A percentile compares a stretch with the other conserved stretches of the same genome.
Evolutionary conservation across 768 basidiomycete genomes (phyloP).

Genomic region (Xerocomellus intermedius): DNA sequence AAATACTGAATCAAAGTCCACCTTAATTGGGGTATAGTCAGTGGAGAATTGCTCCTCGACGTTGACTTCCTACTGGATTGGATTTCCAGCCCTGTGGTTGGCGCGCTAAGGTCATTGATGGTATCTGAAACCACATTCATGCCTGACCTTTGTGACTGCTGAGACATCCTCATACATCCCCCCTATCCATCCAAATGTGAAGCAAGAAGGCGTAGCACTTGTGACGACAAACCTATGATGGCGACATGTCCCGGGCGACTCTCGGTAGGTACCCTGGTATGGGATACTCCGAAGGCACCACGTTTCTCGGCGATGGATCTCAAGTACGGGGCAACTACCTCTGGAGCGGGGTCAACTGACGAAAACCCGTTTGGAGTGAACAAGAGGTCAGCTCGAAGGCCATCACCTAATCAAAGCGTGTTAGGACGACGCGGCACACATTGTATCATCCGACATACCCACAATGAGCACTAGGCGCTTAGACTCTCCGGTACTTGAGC

Average conservation of each 20-base stretch:
- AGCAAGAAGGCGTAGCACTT: neutral
- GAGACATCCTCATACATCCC: constrained; percentile 93
- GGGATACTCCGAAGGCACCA: constrained; percentile 82
- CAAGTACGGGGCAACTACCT: constrained; percentile 71
- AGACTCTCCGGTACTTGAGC: constrained; percentile 46
- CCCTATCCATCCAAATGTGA: constrained; percentile 37
- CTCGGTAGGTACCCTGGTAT: constrained; percentile 86
- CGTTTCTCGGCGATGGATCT: constrained; percentile 61
- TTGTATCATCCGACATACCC: constrained; percentile 43
- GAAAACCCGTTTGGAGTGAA: constrained; percentile 64
- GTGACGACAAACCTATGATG: constrained; percentile 58
- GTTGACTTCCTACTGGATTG: constrained; percentile 54
- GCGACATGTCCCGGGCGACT: constrained; percentile 88
- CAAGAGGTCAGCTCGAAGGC: constrained; percentile 77
- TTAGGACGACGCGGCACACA: neutral
- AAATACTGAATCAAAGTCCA: constrained; percentile 87
- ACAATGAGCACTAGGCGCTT: constrained; percentile 80
- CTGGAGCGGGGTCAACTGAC: constrained; percentile 47
- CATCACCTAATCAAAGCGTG: constrained; percentile 57
- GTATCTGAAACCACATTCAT: neutral
- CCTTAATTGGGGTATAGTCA: constrained; percentile 25
- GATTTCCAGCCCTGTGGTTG: constrained; percentile 73
- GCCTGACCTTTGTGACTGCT: constrained; percentile 74
- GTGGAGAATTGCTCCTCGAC: neutral
- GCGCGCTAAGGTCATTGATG: constrained; percentile 2